Evolutionary conservation across 2,329 filamentous ascomycete genomes (phyloP), one percentile per base, ranked within the genome.

Genomic region (Ceratocystiopsis sp.): DNA sequence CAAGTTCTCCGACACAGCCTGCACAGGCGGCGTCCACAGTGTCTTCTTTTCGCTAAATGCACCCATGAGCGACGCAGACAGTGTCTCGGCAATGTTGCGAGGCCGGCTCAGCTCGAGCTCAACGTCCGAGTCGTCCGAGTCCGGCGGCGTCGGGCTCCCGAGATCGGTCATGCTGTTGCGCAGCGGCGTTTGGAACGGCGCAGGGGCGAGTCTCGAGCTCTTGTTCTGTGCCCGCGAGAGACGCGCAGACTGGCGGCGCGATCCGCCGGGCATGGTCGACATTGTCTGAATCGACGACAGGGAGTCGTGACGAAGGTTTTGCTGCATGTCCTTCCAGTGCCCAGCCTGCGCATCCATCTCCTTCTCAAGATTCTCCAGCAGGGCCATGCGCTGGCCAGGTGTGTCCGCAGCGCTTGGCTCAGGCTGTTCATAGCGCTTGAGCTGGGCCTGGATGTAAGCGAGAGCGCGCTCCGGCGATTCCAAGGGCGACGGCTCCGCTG

Each of bases 271-370:
- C 1, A 29, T 29, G 25, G 54, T 52, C 0, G 57, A 54, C 14
- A 37, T 8, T 1, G 62, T 63, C 42, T 54, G 55, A 40, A 68
- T 52, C 9, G 65, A 69, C 2, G 67, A 71, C 36, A 68, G 53
- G 7, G 71, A 75, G 49, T 69, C 64, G 45, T 66, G 65, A 42
- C 61, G 59, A 36, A 76, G 54, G 35, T 68, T 65, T 21, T 66
- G 59, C 45, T 73, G 71, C 58, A 78, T 66, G 41, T 67, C 59
- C 44, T 70, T 66, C 76, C 75, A 80, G 49, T 70, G 67, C 43
- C 63, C 64, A 52, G 76, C 72, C 52, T 80, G 70, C 49, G 65
- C 56, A 1, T 68, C 71, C 66, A 80, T 73, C 55, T 80, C 76
- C 47, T 61, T 62, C 52, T 80, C 76, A 1, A 80, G 59, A 46